Conservation (phyloP, 2,329 filamentous ascomycete genomes). For the Diaporthe destruens region DNA sequence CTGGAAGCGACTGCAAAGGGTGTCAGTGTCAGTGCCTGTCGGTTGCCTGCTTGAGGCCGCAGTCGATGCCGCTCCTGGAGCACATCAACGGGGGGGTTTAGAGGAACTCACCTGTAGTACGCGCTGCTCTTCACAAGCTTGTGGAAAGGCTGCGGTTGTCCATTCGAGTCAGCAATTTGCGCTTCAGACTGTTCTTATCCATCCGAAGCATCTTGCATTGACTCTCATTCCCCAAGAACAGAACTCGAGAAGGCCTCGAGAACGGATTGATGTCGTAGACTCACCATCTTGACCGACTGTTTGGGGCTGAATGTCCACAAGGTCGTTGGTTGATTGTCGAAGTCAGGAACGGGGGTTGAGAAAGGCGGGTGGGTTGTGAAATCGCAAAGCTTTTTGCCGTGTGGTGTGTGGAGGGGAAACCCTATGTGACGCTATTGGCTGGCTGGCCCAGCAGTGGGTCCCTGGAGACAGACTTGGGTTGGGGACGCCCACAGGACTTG, state of each 20-base stretch:
- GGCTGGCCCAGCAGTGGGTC: conserved; percentile 26
- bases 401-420: conserved; percentile 30
- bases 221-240: conserved; percentile 69
- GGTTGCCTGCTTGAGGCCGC: not conserved
- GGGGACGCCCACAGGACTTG: conserved; percentile 12
- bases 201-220: conserved; percentile 99
- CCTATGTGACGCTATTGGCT: conserved; percentile 30
- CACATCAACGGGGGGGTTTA: not conserved
- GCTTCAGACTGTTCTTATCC: conserved; percentile 82
- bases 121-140: conserved; percentile 98
- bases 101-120: conserved; percentile 89
- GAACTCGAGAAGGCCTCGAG: conserved; percentile 29
- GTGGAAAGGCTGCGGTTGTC: conserved; percentile 80
- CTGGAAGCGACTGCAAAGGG: conserved; percentile 85
- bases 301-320: conserved; percentile 54
- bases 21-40: conserved; percentile 28
- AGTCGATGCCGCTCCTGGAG: conserved; percentile 12
- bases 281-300: conserved; percentile 76
- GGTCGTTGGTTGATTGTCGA: conserved; percentile 49
- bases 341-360: conserved; percentile 49
- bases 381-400: conserved; percentile 25
- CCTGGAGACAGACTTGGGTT: conserved; percentile 14
- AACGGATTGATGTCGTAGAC: conserved; percentile 55
- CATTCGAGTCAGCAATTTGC: conserved; percentile 99
- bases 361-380: conserved; percentile 33